phyloP scores from a whole-genome alignment of 1,139 yeast species.

The Debaryomycetaceae sp. region DNA sequence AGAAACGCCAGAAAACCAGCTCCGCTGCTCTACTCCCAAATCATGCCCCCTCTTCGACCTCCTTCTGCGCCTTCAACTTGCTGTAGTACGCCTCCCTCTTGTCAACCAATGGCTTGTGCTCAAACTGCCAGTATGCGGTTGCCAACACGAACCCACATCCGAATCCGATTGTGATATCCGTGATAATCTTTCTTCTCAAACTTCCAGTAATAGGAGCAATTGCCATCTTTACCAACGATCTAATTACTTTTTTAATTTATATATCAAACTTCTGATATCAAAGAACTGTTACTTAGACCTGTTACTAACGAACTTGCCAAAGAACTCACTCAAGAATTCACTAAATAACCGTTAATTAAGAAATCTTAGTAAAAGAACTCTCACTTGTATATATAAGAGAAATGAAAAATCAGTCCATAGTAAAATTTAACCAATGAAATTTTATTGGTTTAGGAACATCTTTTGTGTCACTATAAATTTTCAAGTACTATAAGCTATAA shows the following conservation, averaged over 20 bases:
- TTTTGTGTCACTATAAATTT: conserved; percentile 9
- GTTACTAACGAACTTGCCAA: conserved; percentile 1
- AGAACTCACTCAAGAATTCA: no score
- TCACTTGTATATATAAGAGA: background rate
- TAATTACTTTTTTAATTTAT: background rate
- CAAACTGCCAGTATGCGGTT: conserved; percentile 31
- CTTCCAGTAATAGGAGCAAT: conserved; percentile 89
- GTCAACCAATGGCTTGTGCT: conserved; percentile 68
- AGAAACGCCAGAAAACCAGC: background rate
- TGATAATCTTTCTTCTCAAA: conserved; percentile 75
- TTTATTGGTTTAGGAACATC: conserved; percentile 11
- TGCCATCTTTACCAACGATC: conserved; percentile 52
- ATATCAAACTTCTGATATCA: background rate
- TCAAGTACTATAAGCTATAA: background rate
- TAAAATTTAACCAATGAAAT: conserved; percentile 12
- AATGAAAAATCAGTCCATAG: conserved; percentile 17
- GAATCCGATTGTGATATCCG: conserved; percentile 73
- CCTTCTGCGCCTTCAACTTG: conserved; percentile 68
- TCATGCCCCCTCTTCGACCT: conserved; percentile 47
- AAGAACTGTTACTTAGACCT: background rate
- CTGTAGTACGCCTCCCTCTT: conserved; percentile 87
- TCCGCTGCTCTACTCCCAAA: background rate
- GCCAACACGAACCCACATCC: conserved; percentile 39
- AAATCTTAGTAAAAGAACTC: no score
- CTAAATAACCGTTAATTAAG: no score